Base-by-base conservation (phyloP, 129 eudicot genomes). In the Flaveria brownii region DNA sequence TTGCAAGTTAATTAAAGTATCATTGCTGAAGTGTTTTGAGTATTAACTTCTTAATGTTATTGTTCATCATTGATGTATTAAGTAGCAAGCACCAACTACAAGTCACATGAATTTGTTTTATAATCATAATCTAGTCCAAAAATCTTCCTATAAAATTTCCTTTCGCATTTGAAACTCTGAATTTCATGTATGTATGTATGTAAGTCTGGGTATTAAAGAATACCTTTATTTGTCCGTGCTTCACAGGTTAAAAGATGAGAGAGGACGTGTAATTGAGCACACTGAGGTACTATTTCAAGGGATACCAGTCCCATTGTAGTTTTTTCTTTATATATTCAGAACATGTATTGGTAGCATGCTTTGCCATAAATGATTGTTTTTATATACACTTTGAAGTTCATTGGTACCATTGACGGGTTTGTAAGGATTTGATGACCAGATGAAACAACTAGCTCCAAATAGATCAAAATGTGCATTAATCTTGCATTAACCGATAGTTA, bases 261-360 rank as follows among this genome's bases (percentile, higher is more conserved):
- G 56, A n/a, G 84, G 84, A 67, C 62, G 30, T 42, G 3, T 57
- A 30, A 80, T 80, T n/a, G 71, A 80, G 80, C 70, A 68, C 20
- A 80, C 84, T 20, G 75, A 67, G 80, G 84, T 80, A 80, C 62
- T 74, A 71, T n/a, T 45, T 17, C 1, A 13, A 0, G 28, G 28
- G 47, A 18, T 11, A 62, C 18, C 9, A 54, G 18, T 22, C 67
- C 42, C 30, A 61, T 61, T 28, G 62, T 70, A 49, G 50, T 16
- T 10, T 62, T 63, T 18, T 50, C 4, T 78, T 28, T 78, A 36
- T 59, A 57, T 57, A 16, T 17, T 43, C 13, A 28, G 11, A 70
- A 78, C 62, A 57, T 17, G 7, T 25, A 45, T 9, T 23, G 25
- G 57, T 14, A 25, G 68, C 39, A 39, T 45, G 60, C 15, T 62